Evolutionary conservation across 495 filamentous ascomycete species (phyloP), one percentile per base, ranked within the genome.

Genomic region (Aspergillus mulundensis): DNA sequence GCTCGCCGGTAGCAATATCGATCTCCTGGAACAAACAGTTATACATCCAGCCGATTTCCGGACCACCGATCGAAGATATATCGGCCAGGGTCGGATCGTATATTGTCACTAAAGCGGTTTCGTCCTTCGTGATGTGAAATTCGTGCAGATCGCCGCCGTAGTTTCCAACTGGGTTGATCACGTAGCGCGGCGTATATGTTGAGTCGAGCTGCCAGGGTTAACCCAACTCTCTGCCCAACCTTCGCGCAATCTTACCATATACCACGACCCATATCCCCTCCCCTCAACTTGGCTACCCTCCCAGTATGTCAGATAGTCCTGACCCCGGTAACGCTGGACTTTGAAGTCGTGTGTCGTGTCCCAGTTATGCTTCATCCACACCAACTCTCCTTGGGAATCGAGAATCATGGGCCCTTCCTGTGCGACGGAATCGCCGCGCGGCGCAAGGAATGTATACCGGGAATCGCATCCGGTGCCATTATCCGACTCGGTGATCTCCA

Each of bases 291-390:
- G 72, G 30, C 76, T 66, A 7, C 80, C 79, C 43, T 79, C 71
- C 81, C 80, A 84, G 51, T 77, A 83, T 3, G 79, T 80, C 44
- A 84, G 39, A 56, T 76, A 81, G 12, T 75, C 68, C 46, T 74
- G 57, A 32, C 68, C 75, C 50, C 66, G 71, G 28, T 77, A 81
- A 11, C 61, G 64, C 30, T 77, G 76, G 0, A 78, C 67, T 53
- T 71, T 70, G 53, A 80, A 70, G 46, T 79, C 75, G 42, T 81
- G 77, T 0, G 74, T 70, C n/a, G 69, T 71, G 3, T 65, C 70
- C 59, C 62, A 67, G 12, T 70, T 68, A 19, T 66, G 60, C 53
- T 77, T 64, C 41, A 66, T 70, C 75, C 76, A 80, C 19, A 81
- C 67, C 40, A 79, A 53, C 30, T 77, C 65, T 0, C 78, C 78